Conservation (phyloP, 2,329 filamentous ascomycete species). For the Macroventuria anomochaeta region DNA sequence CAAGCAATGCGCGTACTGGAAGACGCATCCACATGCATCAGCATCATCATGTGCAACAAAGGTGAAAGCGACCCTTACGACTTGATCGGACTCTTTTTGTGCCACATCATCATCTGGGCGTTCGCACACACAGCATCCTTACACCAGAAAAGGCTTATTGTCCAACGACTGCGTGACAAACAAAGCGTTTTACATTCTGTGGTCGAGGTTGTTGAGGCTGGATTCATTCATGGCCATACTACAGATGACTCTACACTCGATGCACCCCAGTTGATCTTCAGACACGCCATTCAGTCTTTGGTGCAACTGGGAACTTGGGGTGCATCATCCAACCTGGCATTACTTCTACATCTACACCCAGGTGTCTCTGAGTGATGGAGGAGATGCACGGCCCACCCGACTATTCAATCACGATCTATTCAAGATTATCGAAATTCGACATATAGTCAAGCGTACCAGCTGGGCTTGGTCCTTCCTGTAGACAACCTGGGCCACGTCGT, state of each 20-base stretch:
- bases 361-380: not conserved
- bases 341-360: conserved; percentile 5
- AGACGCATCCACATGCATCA: conserved; percentile 11
- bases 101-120: conserved; percentile 11
- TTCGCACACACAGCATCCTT: conserved; percentile 1
- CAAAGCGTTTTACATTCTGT: not conserved
- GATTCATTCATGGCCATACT: not conserved
- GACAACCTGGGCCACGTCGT: not conserved
- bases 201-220: not conserved
- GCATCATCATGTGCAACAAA: not conserved
- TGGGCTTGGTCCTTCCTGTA: too few relatives aligned
- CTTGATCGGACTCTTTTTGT: conserved; percentile 9
- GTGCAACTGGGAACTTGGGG: conserved; percentile 14
- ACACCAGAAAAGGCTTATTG: not conserved
- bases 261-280: conserved; percentile 7
- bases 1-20: not conserved
- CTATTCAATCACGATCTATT: too few relatives aligned
- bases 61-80: conserved; percentile 8
- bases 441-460: too few relatives aligned
- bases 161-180: not conserved
- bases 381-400: too few relatives aligned
- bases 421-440: too few relatives aligned
- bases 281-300: conserved; percentile 12
- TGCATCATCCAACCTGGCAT: conserved; percentile 9
- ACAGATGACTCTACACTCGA: not conserved